Base-by-base conservation (phyloP, 495 filamentous ascomycete genomes). In the Penicillium pulvis region DNA sequence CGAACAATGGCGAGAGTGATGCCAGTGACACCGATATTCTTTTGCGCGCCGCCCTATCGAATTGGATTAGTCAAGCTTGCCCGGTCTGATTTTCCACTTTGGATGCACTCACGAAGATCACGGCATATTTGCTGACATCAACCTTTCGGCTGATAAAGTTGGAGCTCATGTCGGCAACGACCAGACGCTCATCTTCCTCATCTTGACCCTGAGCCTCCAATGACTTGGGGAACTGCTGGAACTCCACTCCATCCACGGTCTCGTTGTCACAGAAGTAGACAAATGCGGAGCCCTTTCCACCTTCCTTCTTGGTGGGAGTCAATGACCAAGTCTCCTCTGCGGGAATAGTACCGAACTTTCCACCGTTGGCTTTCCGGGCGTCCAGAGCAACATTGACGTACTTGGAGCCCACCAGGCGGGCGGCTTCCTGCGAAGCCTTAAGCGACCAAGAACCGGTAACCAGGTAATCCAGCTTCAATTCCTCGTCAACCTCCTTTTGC, bases 261-360 rank as follows among this genome's bases (percentile, higher is more conserved):
- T 97, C 93, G 61, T 97, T 97, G 71, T 94, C 91, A 73, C 93
- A 97, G 66, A 85, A 91, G 74, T 97, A 97, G 6, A 92, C 87
- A 68, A 93, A 81, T 1, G 92, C 89, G n/a, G 88, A 73, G 26
- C 68, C 77, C 43, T 75, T 77, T 7, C 80, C 79, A 31, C 75
- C 76, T 44, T 78, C 70, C 51, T 65, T 59, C 66, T 74, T 82
- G 26, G 83, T 81, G 23, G 84, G 81, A 52, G 85, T 91, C 57
- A 95, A 79, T 11, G 79, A 87, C 93, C 93, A 98, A 12, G 79
- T 81, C 53, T 80, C 80, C 71, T 92, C 87, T 10, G 84, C 76
- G 0, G 93, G 87, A 44, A 98, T 96, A 58, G 75, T 84, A 20
- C 91, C 90, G 61, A 97, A 98, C 73, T 95, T 96, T n/a, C 90